phyloP scores from a whole-genome alignment of 345 rosid species.

The Populus alba region DNA sequence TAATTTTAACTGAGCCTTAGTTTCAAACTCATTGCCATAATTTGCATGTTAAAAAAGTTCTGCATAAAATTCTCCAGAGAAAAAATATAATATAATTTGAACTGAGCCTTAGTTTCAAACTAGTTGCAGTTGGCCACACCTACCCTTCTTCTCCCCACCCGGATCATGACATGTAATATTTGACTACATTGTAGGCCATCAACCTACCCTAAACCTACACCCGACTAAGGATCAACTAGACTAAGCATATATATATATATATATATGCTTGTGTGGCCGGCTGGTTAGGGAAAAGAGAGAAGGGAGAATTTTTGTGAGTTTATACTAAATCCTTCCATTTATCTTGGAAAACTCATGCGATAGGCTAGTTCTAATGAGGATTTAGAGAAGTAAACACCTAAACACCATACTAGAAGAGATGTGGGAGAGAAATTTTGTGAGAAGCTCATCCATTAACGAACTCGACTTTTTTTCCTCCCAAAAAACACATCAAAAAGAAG shows the following conservation, averaged over 20 bases:
- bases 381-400: too few relatives aligned
- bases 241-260: too few relatives aligned
- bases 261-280: too few relatives aligned
- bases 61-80: neutral
- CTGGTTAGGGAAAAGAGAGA: too few relatives aligned
- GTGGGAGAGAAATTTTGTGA: too few relatives aligned
- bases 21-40: neutral
- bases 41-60: neutral
- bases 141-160: neutral
- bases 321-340: too few relatives aligned
- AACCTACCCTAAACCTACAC: neutral
- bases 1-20: too few relatives aligned
- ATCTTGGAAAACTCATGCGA: too few relatives aligned
- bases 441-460: neutral
- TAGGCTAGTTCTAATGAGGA: too few relatives aligned
- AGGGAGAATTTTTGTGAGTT: too few relatives aligned
- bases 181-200: neutral
- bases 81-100: neutral
- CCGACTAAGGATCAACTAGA: neutral
- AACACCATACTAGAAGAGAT: too few relatives aligned
- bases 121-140: neutral
- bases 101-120: neutral
- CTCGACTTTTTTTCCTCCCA: neutral
- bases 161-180: neutral
- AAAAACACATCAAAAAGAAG: neutral